Evolutionary conservation across 2,329 filamentous ascomycete species (phyloP), one percentile per base, ranked within the genome.

Genomic region (Talaromyces albobiverticillius): DNA sequence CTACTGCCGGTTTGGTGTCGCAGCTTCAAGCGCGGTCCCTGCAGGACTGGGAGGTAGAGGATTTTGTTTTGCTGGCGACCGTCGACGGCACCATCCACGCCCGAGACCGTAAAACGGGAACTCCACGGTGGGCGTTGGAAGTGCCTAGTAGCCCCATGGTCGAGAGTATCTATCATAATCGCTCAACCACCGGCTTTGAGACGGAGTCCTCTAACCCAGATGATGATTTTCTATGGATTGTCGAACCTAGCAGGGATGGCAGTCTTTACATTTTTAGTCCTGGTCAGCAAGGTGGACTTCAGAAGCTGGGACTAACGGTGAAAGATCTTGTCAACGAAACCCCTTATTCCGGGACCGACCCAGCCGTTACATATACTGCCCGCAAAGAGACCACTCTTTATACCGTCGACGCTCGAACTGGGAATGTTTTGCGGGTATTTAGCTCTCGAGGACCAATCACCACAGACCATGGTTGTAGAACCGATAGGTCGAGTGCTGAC

Each of bases 31-130:
- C 91, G 92, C 92, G 93, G 85, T 95, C 88, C 82, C 82, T 97
- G 83, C 88, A 92, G 84, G 93, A 96, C 79, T 97, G 93, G 93
- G 90, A 96, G 88, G 92, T 96, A 78, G 93, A 97, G 89, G 92
- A 97, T 81, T 95, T 96, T 84, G 89, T 97, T 79, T 90, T 99
- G 81, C 82, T 99, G 88, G 93, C 94, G 89, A 97, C 94, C 83
- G 89, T 97, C 84, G 92, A 97, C 81, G 94, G 94, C 81, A 89
- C 90, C 71, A 84, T 97, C 67, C 89, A 96, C 77, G 92, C 93
- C 71, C 86, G 86, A 73, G 90, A 96, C 77, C 85, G 94, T 66
- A 88, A 87, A 70, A 94, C 88, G 50, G 94, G 94, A 64, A 82
- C 86, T 59, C 82, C 88, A 63, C 87, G 86, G 69, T 97, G 94